These are phyloP conservation scores for Cydonia oblonga DNA, from an alignment of 331 rosid species.

Conservation along the genomic window DNA sequence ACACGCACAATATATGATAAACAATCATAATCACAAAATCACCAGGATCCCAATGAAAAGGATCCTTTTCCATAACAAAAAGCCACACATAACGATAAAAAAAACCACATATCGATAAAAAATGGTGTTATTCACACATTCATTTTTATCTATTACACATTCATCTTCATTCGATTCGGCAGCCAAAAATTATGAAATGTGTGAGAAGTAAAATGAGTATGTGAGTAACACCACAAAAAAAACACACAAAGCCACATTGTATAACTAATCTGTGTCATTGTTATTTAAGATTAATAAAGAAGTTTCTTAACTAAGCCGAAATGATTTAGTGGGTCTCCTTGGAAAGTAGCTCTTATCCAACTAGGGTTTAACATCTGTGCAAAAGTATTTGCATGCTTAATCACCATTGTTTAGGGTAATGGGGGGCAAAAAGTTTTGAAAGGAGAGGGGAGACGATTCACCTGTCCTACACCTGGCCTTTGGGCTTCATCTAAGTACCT, in stretches of 20 bases:
- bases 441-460: conserved; percentile 24
- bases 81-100: not conserved
- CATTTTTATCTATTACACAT: no score
- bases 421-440: conserved; percentile 18
- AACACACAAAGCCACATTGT: not conserved
- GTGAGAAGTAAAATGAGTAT: no score
- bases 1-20: no score
- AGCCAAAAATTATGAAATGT: no score
- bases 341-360: conserved; percentile 30
- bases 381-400: conserved; percentile 7
- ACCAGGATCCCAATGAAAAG: no score
- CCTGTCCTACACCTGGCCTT: conserved; percentile 29
- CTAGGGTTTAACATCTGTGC: conserved; percentile 23
- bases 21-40: no score
- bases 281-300: not conserved
- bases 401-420: conserved; percentile 18
- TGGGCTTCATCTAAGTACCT: conserved; percentile 14
- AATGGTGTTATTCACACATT: no score
- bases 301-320: not conserved
- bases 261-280: not conserved
- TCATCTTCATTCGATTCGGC: no score
- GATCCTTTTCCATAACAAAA: not conserved
- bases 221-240: no score
- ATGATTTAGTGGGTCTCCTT: conserved; percentile 25
- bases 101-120: no score